Percentiles rank a stretch among this genome's conserved stretches.
These are phyloP conservation scores for Mortierella sp. DNA, from an alignment of 371 early-diverging fungal genomes.

Conservation along the genomic window DNA sequence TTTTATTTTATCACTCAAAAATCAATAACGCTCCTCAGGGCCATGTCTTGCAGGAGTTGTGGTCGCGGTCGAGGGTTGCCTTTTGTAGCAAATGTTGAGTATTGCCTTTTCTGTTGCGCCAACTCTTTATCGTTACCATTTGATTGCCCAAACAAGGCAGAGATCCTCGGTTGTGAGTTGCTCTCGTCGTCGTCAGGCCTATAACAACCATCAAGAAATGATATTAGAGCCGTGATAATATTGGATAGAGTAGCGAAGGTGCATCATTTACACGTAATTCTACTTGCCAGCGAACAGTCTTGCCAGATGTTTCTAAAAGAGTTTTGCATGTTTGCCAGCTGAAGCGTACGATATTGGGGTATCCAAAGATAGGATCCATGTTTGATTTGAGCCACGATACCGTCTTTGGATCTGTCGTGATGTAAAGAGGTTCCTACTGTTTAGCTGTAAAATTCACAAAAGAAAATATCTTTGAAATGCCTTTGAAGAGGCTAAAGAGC, in stretches of 20 bases:
- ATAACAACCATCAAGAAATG: not conserved
- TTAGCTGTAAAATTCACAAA: not conserved
- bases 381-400: slow-evolving; percentile 88
- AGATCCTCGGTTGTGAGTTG: slow-evolving; percentile 38
- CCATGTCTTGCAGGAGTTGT: slow-evolving; percentile 53
- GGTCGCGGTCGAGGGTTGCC: slow-evolving; percentile 42
- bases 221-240: not conserved
- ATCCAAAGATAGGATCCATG: slow-evolving; percentile 93
- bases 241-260: too few relatives aligned
- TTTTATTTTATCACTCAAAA: slow-evolving; percentile 27
- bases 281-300: slow-evolving; percentile 50
- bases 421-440: not conserved
- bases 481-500: not conserved
- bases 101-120: slow-evolving; percentile 29
- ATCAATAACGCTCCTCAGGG: slow-evolving; percentile 38
- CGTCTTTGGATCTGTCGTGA: slow-evolving; percentile 90
- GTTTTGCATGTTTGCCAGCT: slow-evolving; percentile 95
- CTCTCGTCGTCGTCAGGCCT: slow-evolving; percentile 44
- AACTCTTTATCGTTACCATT: slow-evolving; percentile 2
- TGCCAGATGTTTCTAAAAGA: slow-evolving; percentile 68
- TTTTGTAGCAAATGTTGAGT: slow-evolving; percentile 44
- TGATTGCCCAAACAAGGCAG: slow-evolving; percentile 29
- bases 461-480: too few relatives aligned
- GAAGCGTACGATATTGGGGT: slow-evolving; percentile 93
- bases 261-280: not conserved